phyloP scores from a whole-genome alignment of 2,329 filamentous ascomycete genomes.

The Penicillium capsulatum region DNA sequence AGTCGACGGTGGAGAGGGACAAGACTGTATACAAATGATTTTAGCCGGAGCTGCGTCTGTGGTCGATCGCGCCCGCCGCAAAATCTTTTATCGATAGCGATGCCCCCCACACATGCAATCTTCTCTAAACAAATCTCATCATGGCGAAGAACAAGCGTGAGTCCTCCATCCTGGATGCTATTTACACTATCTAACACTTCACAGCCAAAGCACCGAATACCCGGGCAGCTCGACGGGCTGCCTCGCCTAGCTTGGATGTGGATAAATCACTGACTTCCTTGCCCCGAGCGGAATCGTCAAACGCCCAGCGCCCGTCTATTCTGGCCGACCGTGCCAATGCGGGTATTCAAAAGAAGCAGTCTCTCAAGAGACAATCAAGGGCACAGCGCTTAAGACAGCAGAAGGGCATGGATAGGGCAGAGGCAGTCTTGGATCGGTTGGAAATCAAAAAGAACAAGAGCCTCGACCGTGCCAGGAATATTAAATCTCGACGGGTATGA shows the following conservation, averaged over 20 bases:
- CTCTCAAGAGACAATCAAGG: slow-evolving; percentile 47
- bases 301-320: slow-evolving; percentile 42
- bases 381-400: slow-evolving; percentile 53
- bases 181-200: neutral
- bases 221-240: slow-evolving; percentile 56
- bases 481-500: slow-evolving; percentile 48
- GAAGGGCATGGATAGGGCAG: slow-evolving; percentile 54
- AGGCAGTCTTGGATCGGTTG: slow-evolving; percentile 51
- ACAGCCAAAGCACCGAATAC: slow-evolving; percentile 53
- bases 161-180: slow-evolving; percentile 10
- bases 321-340: slow-evolving; percentile 48
- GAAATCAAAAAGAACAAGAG: slow-evolving; percentile 56
- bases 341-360: slow-evolving; percentile 53
- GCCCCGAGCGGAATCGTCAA: slow-evolving; percentile 40
- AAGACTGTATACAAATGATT: slow-evolving; percentile 13
- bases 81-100: slow-evolving; percentile 38
- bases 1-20: slow-evolving; percentile 8
- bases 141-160: slow-evolving; percentile 41
- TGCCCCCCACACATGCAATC: slow-evolving; percentile 23
- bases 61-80: slow-evolving; percentile 29
- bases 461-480: slow-evolving; percentile 44
- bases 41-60: slow-evolving; percentile 21
- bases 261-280: slow-evolving; percentile 48
- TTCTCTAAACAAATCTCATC: slow-evolving; percentile 17
- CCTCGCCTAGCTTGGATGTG: slow-evolving; percentile 51